Evolutionary conservation across 1,284 basidiomycete species (phyloP).

Genomic region (Boletus semigastroideus): DNA sequence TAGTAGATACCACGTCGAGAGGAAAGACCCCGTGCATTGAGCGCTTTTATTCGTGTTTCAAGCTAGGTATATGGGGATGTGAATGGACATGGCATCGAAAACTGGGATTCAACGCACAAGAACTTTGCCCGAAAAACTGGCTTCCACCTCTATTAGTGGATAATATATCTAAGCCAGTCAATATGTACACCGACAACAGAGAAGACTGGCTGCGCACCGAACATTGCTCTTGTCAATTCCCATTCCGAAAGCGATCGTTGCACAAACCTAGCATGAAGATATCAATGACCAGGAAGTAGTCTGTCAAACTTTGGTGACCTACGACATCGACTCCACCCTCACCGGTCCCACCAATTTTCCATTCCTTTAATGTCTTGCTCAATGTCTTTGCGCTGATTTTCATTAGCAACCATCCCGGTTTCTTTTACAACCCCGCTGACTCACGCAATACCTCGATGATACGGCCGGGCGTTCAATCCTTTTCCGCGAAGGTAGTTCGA

Average conservation of each 20-base stretch:
- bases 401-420: not conserved
- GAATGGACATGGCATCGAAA: not conserved
- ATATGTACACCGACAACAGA: slow-evolving; percentile 2
- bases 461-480: slow-evolving; percentile 71
- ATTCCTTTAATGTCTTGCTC: slow-evolving; percentile 61
- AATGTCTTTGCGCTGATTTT: slow-evolving; percentile 46
- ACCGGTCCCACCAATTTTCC: slow-evolving; percentile 55
- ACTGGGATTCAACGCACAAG: slow-evolving; percentile 40
- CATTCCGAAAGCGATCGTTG: slow-evolving; percentile 83
- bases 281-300: not conserved
- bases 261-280: slow-evolving; percentile 47
- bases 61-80: slow-evolving; percentile 21
- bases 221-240: slow-evolving; percentile 87
- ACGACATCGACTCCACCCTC: slow-evolving; percentile 61
- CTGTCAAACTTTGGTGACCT: slow-evolving; percentile 19
- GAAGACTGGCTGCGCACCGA: slow-evolving; percentile 43
- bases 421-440: slow-evolving; percentile 11
- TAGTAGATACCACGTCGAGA: slow-evolving; percentile 8
- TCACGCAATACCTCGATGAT: slow-evolving; percentile 67
- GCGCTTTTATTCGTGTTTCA: slow-evolving; percentile 31
- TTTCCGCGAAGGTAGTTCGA: slow-evolving; percentile 59
- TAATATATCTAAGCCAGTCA: slow-evolving; percentile 56
- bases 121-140: slow-evolving; percentile 59
- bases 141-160: slow-evolving; percentile 66
- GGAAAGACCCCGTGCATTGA: slow-evolving; percentile 34